Base-by-base conservation (phyloP, 371 early-diverging fungal genomes). In the Syncephalastrum contaminatum region DNA sequence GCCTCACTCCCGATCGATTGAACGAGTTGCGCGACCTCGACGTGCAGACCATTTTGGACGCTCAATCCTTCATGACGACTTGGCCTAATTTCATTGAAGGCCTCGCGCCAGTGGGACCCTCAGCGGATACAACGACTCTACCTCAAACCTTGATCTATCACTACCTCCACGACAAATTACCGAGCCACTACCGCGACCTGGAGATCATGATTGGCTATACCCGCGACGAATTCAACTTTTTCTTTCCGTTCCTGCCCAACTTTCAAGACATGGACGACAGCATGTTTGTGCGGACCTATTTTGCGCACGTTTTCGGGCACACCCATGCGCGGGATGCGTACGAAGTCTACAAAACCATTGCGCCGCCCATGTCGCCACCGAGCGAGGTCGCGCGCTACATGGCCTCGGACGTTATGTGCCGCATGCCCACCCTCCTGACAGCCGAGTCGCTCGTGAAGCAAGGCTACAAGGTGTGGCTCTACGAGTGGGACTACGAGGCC, bases 51-150 rank as follows among this genome's bases (percentile, higher is more conserved):
- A 52, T 68, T 24, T 22, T 72, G 24, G 72, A 72, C 4, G 51
- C 66, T 0, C 72, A 72, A 42, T 66, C 69, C 1, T 66, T 68
- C 46, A 63, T 72, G 64, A 63, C 68, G 2, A 65, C 72, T 1
- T 72, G 72, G 72, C 72, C 72, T 30, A 72, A 72, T 43, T 72
- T 68, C 25, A 20, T 72, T 20, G 72, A 72, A 47, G 72, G 69
- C 6, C 48, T 72, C 8, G 72, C 69, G 0, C 72, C 72, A 8
- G 60, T 72, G 27, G 69, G 66, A 0, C 69, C 64, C 7, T 48
- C 64, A 13, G 58, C 25, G 4, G 72, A 72, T 43, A 27, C 47
- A 13, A 43, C 43, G 20, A 44, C 56, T 1, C 18, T 72, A 2
- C 56, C 60, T 4, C n/a, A 41, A 0, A 66, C 69, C 0, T 5